These are phyloP conservation scores for Arthrobotrys sinensis DNA, from an alignment of 2,329 filamentous ascomycete genomes.

Conservation along the genomic window DNA sequence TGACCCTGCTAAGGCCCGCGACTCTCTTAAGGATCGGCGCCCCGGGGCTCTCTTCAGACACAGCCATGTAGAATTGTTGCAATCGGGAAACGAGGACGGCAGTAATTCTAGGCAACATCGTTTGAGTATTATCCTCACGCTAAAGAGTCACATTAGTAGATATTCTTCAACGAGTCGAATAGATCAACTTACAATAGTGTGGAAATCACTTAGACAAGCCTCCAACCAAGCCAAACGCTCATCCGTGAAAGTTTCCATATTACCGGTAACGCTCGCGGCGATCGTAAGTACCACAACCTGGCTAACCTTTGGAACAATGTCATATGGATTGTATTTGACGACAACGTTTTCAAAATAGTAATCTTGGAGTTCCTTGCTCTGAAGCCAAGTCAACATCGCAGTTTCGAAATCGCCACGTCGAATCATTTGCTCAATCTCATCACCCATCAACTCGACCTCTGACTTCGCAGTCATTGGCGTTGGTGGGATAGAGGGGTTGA, in stretches of 20 bases:
- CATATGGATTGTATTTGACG: conserved; percentile 70
- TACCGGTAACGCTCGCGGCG: conserved; percentile 76
- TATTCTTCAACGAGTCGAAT: background rate
- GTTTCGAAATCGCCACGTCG: conserved; percentile 75
- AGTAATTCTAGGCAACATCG: conserved; percentile 74
- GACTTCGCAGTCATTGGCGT: conserved; percentile 65
- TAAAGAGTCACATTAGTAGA: conserved; percentile 71
- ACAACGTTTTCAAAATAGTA: conserved; percentile 76
- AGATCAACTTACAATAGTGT: conserved; percentile 65
- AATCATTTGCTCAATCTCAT: conserved; percentile 76
- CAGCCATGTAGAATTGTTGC: conserved; percentile 72
- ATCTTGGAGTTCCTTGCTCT: conserved; percentile 74
- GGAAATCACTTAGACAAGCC: conserved; percentile 63
- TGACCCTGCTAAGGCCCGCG: conserved; percentile 63
- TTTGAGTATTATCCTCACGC: conserved; percentile 65
- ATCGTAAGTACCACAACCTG: conserved; percentile 77
- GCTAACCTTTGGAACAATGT: conserved; percentile 73
- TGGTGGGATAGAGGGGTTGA: conserved; percentile 67
- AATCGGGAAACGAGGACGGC: conserved; percentile 71
- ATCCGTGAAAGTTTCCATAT: conserved; percentile 69
- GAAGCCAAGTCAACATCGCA: conserved; percentile 73
- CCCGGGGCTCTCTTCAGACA: conserved; percentile 70
- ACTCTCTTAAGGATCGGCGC: conserved; percentile 70
- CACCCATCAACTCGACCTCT: conserved; percentile 69
- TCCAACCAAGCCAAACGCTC: conserved; percentile 65